These are phyloP conservation scores for Triglochin maritima DNA, from an alignment of 106 monocot species.

Conservation along the genomic window DNA sequence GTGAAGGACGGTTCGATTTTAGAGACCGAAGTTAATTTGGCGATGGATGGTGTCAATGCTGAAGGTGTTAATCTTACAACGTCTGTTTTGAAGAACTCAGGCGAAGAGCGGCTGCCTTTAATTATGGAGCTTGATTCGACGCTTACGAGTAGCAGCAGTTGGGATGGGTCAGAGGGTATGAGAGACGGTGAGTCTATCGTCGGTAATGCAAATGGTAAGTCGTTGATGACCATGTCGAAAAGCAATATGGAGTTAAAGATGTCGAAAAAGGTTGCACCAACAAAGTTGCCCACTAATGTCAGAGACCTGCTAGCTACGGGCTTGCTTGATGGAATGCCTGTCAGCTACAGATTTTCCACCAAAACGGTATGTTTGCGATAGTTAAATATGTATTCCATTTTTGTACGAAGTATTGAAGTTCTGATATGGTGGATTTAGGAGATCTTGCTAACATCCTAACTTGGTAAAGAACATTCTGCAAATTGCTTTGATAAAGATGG, in stretches of 20 bases:
- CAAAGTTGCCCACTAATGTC: conserved; percentile 52
- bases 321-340: conserved; percentile 70
- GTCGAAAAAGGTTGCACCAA: conserved; percentile 71
- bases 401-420: too few relatives aligned
- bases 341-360: conserved; percentile 41
- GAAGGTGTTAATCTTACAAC: conserved; percentile 27
- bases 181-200: conserved; percentile 5
- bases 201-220: conserved; percentile 4
- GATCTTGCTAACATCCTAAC: too few relatives aligned
- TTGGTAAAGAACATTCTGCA: too few relatives aligned
- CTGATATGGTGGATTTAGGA: too few relatives aligned
- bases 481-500: too few relatives aligned
- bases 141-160: conserved; percentile 10
- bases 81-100: conserved; percentile 13
- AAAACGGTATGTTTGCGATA: conserved; percentile 35
- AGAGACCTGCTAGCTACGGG: conserved; percentile 72
- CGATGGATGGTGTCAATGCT: background rate
- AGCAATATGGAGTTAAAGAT: conserved; percentile 72
- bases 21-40: too few relatives aligned
- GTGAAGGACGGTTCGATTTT: too few relatives aligned
- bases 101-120: background rate
- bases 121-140: conserved; percentile 10
- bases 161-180: conserved; percentile 12
- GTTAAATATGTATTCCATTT: too few relatives aligned
- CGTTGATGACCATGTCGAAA: conserved; percentile 14